phyloP scores from a whole-genome alignment of 495 filamentous ascomycete genomes.

The Neurospora tetrasperma region DNA sequence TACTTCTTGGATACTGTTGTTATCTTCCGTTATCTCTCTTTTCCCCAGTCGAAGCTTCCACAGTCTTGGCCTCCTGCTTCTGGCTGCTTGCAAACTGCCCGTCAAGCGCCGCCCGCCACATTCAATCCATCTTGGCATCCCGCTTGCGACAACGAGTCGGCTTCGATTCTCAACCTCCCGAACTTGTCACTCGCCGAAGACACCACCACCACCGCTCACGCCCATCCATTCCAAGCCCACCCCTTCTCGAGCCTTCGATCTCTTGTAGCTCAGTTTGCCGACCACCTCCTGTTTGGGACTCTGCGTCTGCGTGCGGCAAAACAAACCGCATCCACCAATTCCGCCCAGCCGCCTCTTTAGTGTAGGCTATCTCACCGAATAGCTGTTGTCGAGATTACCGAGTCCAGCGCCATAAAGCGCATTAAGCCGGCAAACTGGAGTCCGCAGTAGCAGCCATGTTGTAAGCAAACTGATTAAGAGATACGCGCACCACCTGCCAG shows the following conservation, averaged over 20 bases:
- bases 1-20: not conserved
- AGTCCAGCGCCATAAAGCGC: not conserved
- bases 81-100: no score
- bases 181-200: not conserved
- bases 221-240: not conserved
- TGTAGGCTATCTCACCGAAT: not conserved
- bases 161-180: not conserved
- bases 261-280: not conserved
- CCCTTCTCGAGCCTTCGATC: not conserved
- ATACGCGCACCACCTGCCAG: not conserved
- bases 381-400: not conserved
- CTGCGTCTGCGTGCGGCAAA: not conserved
- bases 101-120: not conserved
- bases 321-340: not conserved
- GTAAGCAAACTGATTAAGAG: not conserved
- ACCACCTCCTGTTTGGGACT: not conserved
- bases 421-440: not conserved
- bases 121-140: not conserved
- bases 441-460: constrained; percentile 1
- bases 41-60: no score
- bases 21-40: not conserved
- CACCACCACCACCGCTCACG: not conserved
- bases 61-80: no score
- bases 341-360: not conserved
- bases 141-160: not conserved